Percentiles rank a stretch among this genome's conserved stretches.
Evolutionary conservation across 352 stramenopile species (phyloP).

Genomic region (Phytophthora quininea): DNA sequence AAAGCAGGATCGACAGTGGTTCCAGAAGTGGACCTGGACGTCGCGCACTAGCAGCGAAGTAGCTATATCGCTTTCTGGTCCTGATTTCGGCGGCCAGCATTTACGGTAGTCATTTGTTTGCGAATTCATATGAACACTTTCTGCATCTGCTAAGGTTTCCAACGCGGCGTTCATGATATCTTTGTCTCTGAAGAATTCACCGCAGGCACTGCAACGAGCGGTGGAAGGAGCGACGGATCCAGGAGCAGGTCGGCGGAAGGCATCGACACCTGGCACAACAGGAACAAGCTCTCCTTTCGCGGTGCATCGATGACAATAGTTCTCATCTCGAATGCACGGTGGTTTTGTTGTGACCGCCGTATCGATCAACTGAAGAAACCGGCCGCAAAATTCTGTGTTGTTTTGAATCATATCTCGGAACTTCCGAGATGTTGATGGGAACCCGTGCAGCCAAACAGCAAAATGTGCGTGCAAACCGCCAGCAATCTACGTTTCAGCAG

Average conservation of each 20-base stretch:
- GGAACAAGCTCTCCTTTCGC: not conserved
- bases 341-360: slow-evolving; percentile 1
- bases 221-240: not conserved
- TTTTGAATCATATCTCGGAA: not conserved
- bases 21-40: slow-evolving; percentile 4
- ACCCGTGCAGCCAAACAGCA: slow-evolving; percentile 33
- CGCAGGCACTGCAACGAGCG: not conserved
- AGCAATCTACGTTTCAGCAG: slow-evolving; percentile 34
- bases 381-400: not conserved
- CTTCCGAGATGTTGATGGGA: slow-evolving; percentile 8
- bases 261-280: slow-evolving; percentile 8
- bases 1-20: not conserved
- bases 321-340: not conserved
- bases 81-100: slow-evolving; percentile 1
- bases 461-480: slow-evolving; percentile 35
- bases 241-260: not conserved
- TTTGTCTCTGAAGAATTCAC: not conserved
- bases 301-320: not conserved
- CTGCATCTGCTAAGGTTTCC: not conserved
- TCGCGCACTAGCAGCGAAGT: slow-evolving; percentile 4
- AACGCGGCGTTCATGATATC: slow-evolving; percentile 9
- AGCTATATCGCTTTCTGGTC: not conserved
- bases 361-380: not conserved
- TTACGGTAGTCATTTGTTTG: slow-evolving; percentile 5
- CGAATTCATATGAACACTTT: not conserved